phyloP scores from a whole-genome alignment of 2,329 filamentous ascomycete species.

The Trichoderma afroharzianum region DNA sequence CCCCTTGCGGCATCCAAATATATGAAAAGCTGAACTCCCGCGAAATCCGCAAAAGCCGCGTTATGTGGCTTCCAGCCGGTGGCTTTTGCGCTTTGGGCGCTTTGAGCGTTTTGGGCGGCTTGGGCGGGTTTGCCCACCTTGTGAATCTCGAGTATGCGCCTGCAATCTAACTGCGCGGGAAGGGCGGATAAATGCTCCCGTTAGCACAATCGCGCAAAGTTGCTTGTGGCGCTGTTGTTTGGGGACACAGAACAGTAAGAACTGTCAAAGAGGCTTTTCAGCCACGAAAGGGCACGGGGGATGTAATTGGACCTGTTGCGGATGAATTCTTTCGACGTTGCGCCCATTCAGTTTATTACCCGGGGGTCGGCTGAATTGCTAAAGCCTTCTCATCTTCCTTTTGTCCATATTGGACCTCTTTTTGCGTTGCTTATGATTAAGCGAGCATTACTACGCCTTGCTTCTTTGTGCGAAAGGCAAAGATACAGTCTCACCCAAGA shows the following conservation, averaged over 20 bases:
- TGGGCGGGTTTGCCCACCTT: neutral
- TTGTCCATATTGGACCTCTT: neutral
- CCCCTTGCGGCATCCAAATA: neutral
- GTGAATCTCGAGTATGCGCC: neutral
- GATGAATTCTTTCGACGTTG: neutral
- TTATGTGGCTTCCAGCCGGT: neutral
- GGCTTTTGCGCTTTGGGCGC: neutral
- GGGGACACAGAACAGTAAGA: too few relatives aligned
- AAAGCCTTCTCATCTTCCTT: neutral
- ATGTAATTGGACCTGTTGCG: neutral
- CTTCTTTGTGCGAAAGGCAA: neutral
- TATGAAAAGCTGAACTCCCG: neutral
- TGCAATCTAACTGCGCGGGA: neutral
- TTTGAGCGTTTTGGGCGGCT: neutral
- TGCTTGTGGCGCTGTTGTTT: neutral
- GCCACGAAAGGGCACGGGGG: neutral
- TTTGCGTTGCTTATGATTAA: constrained; percentile 7
- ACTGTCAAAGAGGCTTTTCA: neutral
- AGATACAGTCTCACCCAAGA: neutral
- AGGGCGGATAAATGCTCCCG: neutral
- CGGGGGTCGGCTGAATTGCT: neutral
- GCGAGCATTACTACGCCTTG: neutral
- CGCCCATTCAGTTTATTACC: neutral
- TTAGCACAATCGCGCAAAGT: neutral
- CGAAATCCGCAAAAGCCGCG: neutral